phyloP scores from a whole-genome alignment of 2,329 filamentous ascomycete genomes.

The Byssochlamys sp. region DNA sequence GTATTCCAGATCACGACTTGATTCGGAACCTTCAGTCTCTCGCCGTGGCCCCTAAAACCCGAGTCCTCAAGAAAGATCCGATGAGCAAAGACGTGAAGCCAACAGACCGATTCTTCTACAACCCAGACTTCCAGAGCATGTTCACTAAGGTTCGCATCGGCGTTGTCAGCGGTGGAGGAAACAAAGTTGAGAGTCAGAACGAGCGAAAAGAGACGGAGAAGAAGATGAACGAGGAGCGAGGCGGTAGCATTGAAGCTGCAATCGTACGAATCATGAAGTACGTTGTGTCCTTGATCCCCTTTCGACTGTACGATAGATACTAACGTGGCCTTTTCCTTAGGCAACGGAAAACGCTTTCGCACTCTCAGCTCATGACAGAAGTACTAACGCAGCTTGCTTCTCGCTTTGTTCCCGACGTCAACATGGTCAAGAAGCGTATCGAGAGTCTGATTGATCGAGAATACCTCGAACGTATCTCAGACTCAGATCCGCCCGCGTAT shows the following conservation, averaged over 20 bases:
- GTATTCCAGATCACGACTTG: constrained; percentile 65
- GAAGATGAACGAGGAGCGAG: constrained; percentile 42
- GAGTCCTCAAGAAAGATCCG: constrained; percentile 71
- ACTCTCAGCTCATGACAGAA: constrained; percentile 42
- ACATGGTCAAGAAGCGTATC: constrained; percentile 45
- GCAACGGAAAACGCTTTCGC: constrained; percentile 40
- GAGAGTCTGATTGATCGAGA: constrained; percentile 46
- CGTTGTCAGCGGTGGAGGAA: constrained; percentile 63
- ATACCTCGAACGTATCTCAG: constrained; percentile 39
- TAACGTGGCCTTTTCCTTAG: constrained; percentile 14
- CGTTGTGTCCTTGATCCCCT: constrained; percentile 6
- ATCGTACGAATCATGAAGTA: constrained; percentile 48
- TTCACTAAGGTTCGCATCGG: constrained; percentile 82
- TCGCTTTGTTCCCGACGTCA: constrained; percentile 43
- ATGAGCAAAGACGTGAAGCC: constrained; percentile 66
- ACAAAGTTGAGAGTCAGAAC: constrained; percentile 68
- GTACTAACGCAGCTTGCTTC: constrained; percentile 40
- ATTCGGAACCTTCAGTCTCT: constrained; percentile 70
- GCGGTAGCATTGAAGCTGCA: constrained; percentile 43
- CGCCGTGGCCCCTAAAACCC: constrained; percentile 71
- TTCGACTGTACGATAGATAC: background rate
- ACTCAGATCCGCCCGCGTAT: constrained; percentile 36
- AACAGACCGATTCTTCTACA: constrained; percentile 72
- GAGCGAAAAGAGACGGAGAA: constrained; percentile 46
- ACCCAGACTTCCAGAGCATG: constrained; percentile 69